These are phyloP conservation scores for Rusavskia elegans DNA, from an alignment of 495 filamentous ascomycete genomes.

Conservation along the genomic window DNA sequence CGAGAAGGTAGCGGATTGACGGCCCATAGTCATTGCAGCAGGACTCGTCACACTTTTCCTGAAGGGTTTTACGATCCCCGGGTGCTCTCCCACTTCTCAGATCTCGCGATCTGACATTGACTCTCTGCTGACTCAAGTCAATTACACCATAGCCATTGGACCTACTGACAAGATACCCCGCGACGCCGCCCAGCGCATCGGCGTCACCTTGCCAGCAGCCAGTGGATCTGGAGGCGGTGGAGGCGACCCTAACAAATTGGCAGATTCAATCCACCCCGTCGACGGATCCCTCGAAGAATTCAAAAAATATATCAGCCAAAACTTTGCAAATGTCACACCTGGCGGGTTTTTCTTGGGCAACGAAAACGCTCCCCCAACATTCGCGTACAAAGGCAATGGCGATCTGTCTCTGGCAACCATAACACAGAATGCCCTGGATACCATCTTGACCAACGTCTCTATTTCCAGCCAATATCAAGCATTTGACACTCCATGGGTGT, in stretches of 20 bases:
- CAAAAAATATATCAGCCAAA: constrained; percentile 40
- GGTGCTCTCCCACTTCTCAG: constrained; percentile 40
- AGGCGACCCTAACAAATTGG: constrained; percentile 1
- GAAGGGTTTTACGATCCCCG: constrained; percentile 32
- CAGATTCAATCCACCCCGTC: constrained; percentile 35
- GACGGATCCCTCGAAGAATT: constrained; percentile 46
- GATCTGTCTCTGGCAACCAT: constrained; percentile 40
- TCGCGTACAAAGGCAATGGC: constrained; percentile 41
- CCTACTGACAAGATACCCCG: constrained; percentile 35
- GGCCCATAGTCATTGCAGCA: constrained; percentile 41
- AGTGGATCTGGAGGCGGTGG: constrained; percentile 4
- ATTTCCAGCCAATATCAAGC: constrained; percentile 50
- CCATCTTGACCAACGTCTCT: constrained; percentile 43
- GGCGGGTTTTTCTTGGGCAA: constrained; percentile 63
- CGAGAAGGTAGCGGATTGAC: neutral
- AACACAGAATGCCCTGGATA: constrained; percentile 57
- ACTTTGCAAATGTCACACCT: constrained; percentile 51
- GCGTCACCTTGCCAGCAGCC: constrained; percentile 18
- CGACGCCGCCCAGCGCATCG: constrained; percentile 24
- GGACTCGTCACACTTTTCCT: constrained; percentile 63
- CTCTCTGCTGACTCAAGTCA: constrained; percentile 19
- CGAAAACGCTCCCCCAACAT: constrained; percentile 30
- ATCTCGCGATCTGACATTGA: constrained; percentile 20
- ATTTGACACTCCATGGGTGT: constrained; percentile 54
- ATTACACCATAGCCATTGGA: constrained; percentile 42